phyloP scores from a whole-genome alignment of 2,329 filamentous ascomycete species.

The Dactylonectria estremocensis region DNA sequence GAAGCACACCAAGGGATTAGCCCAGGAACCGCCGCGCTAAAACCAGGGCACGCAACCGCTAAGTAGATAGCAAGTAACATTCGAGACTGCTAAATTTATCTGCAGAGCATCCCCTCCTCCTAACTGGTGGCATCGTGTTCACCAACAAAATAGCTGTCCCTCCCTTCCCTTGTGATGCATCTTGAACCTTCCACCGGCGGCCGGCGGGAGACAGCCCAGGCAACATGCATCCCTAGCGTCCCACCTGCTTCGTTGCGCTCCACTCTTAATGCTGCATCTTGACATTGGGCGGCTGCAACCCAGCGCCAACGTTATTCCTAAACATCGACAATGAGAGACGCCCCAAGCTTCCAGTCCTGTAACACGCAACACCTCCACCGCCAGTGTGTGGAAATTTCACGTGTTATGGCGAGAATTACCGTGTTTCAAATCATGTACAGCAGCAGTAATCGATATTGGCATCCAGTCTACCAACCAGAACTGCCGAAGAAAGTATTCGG shows the following conservation, averaged over 20 bases:
- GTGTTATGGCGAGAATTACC: no score
- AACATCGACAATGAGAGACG: neutral
- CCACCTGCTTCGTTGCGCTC: neutral
- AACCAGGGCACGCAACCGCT: neutral
- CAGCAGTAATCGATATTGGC: no score
- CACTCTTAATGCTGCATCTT: neutral
- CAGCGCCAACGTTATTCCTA: neutral
- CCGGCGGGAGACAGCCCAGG: neutral
- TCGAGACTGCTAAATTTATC: neutral
- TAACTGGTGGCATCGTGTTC: neutral
- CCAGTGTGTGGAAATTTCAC: neutral
- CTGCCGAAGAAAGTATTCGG: no score
- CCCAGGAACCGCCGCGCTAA: conserved; percentile 2
- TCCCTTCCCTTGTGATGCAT: neutral
- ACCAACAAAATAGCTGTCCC: neutral
- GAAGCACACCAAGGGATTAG: neutral
- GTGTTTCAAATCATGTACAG: no score
- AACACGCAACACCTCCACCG: conserved; percentile 2
- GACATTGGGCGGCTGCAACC: neutral
- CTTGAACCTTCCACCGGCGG: neutral
- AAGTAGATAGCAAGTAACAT: neutral
- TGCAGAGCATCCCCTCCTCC: neutral
- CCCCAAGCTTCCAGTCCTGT: neutral
- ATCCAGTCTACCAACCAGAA: no score
- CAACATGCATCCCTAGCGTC: neutral